These are phyloP conservation scores for Trametes cinnabarina DNA, from an alignment of 768 basidiomycete genomes.

Conservation along the genomic window DNA sequence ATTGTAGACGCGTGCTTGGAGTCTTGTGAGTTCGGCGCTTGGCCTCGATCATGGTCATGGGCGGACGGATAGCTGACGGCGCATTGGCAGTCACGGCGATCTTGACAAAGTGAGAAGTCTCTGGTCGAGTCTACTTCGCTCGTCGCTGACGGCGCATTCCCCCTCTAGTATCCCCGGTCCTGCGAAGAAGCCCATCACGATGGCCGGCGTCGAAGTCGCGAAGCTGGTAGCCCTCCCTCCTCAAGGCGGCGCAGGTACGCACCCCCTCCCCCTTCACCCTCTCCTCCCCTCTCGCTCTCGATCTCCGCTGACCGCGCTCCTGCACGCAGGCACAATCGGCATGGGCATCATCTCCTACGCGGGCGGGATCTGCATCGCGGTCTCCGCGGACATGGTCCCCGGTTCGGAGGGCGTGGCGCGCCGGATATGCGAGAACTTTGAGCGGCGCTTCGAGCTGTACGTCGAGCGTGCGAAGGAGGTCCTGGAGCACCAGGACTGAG, in stretches of 20 bases:
- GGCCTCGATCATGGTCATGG: too few species aligned
- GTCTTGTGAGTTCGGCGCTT: slow-evolving; percentile 16
- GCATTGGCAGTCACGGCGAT: slow-evolving; percentile 17
- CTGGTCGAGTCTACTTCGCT: background rate
- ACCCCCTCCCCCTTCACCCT: background rate
- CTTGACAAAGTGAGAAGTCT: slow-evolving; percentile 20
- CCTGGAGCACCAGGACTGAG: slow-evolving; percentile 18
- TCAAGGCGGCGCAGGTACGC: slow-evolving; percentile 23
- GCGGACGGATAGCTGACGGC: background rate
- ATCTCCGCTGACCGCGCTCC: background rate
- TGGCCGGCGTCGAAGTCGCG: slow-evolving; percentile 22
- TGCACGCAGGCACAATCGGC: slow-evolving; percentile 21
- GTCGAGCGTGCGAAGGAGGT: slow-evolving; percentile 23
- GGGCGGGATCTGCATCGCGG: slow-evolving; percentile 22
- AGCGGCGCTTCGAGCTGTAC: slow-evolving; percentile 24
- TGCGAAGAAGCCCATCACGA: slow-evolving; percentile 20
- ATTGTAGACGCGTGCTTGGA: slow-evolving; percentile 14
- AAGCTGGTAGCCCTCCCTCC: slow-evolving; percentile 24
- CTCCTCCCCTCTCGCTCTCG: background rate
- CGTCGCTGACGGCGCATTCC: background rate
- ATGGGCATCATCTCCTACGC: slow-evolving; percentile 29
- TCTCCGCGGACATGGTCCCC: slow-evolving; percentile 24
- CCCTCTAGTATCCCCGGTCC: slow-evolving; percentile 24
- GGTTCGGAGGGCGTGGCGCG: slow-evolving; percentile 19
- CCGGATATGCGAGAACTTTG: slow-evolving; percentile 22